phyloP scores from a whole-genome alignment of 192 early-diverging fungal species.

The Funneliformis mosseae region DNA sequence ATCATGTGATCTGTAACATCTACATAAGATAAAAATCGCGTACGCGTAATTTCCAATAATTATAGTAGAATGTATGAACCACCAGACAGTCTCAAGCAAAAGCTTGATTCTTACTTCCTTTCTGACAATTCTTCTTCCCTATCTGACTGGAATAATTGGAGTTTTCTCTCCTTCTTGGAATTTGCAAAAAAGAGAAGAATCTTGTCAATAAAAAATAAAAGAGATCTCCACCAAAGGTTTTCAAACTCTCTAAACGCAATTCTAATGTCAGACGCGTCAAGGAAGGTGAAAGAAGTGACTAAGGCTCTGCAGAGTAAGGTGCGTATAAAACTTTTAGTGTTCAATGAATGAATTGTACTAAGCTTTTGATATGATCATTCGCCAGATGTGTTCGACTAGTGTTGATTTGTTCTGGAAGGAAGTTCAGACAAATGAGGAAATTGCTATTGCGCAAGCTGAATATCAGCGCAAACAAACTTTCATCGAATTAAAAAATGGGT shows the following conservation, averaged over 20 bases:
- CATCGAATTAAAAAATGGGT: too few species aligned
- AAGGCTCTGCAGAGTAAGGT: neutral
- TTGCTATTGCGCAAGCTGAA: too few species aligned
- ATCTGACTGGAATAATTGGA: conserved; percentile 13
- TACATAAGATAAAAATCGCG: too few species aligned
- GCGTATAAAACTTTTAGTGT: neutral
- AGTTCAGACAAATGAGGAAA: too few species aligned
- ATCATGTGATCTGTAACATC: too few species aligned
- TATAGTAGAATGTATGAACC: neutral
- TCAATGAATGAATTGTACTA: too few species aligned
- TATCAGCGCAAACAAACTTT: too few species aligned
- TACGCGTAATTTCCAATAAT: neutral
- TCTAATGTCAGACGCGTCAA: neutral
- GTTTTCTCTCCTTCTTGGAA: conserved; percentile 1
- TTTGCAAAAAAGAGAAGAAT: neutral
- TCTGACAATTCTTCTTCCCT: neutral
- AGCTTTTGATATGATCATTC: too few species aligned
- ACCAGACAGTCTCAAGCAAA: neutral
- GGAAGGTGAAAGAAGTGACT: neutral
- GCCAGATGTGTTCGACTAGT: too few species aligned
- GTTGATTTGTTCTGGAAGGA: too few species aligned
- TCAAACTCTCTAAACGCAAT: neutral
- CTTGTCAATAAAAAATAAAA: neutral
- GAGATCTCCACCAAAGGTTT: conserved; percentile 3
- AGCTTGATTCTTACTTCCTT: conserved; percentile 1